These are phyloP conservation scores for Rhizophora apiculata DNA, from an alignment of 345 rosid species.

Conservation along the genomic window DNA sequence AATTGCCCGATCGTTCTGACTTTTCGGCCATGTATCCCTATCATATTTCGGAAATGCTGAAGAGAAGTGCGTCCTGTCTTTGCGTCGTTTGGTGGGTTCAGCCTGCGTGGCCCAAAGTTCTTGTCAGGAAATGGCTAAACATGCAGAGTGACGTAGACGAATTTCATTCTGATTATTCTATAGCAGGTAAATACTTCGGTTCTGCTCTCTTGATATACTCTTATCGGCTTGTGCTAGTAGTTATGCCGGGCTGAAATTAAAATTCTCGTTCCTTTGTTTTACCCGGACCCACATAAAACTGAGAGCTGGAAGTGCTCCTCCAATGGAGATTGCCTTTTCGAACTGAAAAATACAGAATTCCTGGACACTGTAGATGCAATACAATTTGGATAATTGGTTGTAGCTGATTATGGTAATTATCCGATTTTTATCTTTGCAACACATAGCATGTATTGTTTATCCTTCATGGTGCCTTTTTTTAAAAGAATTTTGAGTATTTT, in stretches of 20 bases:
- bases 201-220: neutral
- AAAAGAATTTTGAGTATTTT: conserved; percentile 63
- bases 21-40: neutral
- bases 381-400: too few relatives aligned
- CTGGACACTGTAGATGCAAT: too few relatives aligned
- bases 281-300: conserved; percentile 20
- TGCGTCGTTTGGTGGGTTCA: conserved; percentile 9
- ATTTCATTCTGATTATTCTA: conserved; percentile 64
- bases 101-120: conserved; percentile 73
- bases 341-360: too few relatives aligned
- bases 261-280: neutral
- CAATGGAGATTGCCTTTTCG: conserved; percentile 46
- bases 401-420: too few relatives aligned
- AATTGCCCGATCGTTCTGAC: neutral
- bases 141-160: conserved; percentile 59
- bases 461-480: neutral
- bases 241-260: neutral
- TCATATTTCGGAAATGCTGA: neutral
- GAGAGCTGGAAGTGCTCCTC: conserved; percentile 74
- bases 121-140: conserved; percentile 83
- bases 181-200: conserved; percentile 40
- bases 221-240: neutral
- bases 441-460: too few relatives aligned
- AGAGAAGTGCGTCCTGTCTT: neutral
- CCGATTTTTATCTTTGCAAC: too few relatives aligned